A percentile compares a stretch with the other conserved stretches of the same genome.
Conservation (phyloP, 2,329 filamentous ascomycete genomes). For the Boeremia lycopersici region DNA sequence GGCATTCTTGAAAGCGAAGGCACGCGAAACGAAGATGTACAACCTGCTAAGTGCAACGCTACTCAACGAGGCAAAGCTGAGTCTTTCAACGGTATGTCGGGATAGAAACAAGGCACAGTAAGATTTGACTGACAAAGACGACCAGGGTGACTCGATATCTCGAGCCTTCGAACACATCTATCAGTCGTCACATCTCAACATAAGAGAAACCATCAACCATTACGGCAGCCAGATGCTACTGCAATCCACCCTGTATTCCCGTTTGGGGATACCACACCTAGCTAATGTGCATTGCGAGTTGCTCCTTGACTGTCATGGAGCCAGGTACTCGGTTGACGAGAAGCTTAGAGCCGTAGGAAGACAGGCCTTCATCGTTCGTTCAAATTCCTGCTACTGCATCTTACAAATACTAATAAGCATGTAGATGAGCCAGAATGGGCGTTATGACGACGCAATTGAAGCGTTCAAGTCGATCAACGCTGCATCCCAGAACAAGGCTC, state of each 20-base stretch:
- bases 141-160: conserved; percentile 62
- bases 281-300: conserved; percentile 70
- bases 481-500: conserved; percentile 69
- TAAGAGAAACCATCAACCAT: conserved; percentile 76
- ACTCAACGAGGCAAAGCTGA: conserved; percentile 82
- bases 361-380: conserved; percentile 64
- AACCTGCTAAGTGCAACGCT: conserved; percentile 81
- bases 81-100: conserved; percentile 70
- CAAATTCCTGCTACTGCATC: not conserved
- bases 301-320: conserved; percentile 74
- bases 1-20: conserved; percentile 81
- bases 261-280: conserved; percentile 68
- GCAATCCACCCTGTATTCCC: conserved; percentile 73
- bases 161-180: conserved; percentile 76
- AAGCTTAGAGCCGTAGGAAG: conserved; percentile 75
- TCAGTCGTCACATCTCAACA: conserved; percentile 81
- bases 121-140: not conserved
- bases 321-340: conserved; percentile 74
- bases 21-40: conserved; percentile 86
- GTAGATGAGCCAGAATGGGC: conserved; percentile 67
- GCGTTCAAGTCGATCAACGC: conserved; percentile 65
- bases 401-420: not conserved
- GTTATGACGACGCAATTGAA: conserved; percentile 70
- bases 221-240: conserved; percentile 77
- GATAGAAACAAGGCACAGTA: not conserved